phyloP scores from a whole-genome alignment of 1,284 basidiomycete genomes.

The Hemileia vastatrix region DNA sequence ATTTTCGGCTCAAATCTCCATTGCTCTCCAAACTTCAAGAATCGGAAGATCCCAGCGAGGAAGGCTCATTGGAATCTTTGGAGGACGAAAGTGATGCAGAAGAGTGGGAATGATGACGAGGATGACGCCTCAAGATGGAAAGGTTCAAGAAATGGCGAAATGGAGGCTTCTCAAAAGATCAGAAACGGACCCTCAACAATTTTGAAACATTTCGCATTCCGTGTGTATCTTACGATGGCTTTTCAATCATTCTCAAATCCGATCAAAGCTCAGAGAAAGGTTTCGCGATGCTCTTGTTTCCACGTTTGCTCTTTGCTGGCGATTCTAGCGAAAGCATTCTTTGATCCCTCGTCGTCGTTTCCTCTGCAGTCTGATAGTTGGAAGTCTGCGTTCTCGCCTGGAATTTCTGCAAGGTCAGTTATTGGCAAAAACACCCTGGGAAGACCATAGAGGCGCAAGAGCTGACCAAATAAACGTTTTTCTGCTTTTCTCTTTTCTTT shows the following conservation, averaged over 20 bases:
- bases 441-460: background rate
- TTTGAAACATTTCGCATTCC: too few species aligned
- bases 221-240: too few species aligned
- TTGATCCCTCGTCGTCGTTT: background rate
- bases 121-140: too few species aligned
- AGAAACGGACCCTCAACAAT: background rate
- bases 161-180: too few species aligned
- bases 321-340: background rate
- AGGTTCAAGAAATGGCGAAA: too few species aligned
- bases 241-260: too few species aligned
- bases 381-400: conserved; percentile 23
- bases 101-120: too few species aligned
- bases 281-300: too few species aligned
- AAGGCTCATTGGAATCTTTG: background rate
- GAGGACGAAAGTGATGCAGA: too few species aligned
- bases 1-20: conserved; percentile 39
- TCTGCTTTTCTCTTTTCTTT: conserved; percentile 19
- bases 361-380: too few species aligned
- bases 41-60: conserved; percentile 25
- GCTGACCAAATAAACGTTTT: conserved; percentile 29
- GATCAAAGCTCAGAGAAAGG: conserved; percentile 17
- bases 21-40: conserved; percentile 46
- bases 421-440: background rate
- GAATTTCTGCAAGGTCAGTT: background rate
- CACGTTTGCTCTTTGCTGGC: conserved; percentile 25